Evolutionary conservation across 768 basidiomycete genomes (phyloP), one percentile per base, ranked within the genome.

Genomic region (Boletellus emodensis): DNA sequence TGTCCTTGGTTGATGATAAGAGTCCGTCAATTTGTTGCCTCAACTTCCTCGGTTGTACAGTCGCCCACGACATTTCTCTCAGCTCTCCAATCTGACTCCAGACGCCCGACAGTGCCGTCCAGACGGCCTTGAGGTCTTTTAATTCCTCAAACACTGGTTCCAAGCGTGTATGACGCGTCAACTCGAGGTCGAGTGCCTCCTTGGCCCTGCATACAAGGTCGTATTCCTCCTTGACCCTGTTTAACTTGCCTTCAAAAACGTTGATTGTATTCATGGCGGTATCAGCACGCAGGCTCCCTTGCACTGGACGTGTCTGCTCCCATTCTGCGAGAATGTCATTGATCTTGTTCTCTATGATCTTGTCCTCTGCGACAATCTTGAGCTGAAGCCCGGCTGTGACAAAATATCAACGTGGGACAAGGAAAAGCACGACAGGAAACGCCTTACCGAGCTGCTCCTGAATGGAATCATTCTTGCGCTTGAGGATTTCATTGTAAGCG

Each of bases 301-400:
- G 94, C 13, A 99, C 91, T 1, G 96, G 96, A 61, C 96, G 91
- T 55, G 87, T 91, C 62, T 86, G 80, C 66, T 97, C 94, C 96
- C 96, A 98, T 68, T 98, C 96, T 49, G 76, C 71, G 14, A 96
- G 76, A 51, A 93, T 80, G 61, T 96, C 94, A 60, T 80, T 85
- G 63, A 98, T 94, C 73, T 92, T 94, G 71, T 92, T 90, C 74
- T 95, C 92, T 1, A 98, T 84, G 48, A 97, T 93, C 75, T 95
- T 95, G 76, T 97, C 96, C 69, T 99, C 94, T 2, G 96, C 94
- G n/a, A 95, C 90, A 67, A 99, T 95, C 79, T 98, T 99, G 55
- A 97, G 77, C 70, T 98, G 96, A n/a, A 99, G 76, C 1, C 95
- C 96, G 55, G 92, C 94, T 95, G 53, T 4, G 4, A 55, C 36